A percentile compares a stretch with the other conserved stretches of the same genome.
These are phyloP conservation scores for Cicer judaicum DNA, from an alignment of 306 rosid genomes.

Conservation along the genomic window DNA sequence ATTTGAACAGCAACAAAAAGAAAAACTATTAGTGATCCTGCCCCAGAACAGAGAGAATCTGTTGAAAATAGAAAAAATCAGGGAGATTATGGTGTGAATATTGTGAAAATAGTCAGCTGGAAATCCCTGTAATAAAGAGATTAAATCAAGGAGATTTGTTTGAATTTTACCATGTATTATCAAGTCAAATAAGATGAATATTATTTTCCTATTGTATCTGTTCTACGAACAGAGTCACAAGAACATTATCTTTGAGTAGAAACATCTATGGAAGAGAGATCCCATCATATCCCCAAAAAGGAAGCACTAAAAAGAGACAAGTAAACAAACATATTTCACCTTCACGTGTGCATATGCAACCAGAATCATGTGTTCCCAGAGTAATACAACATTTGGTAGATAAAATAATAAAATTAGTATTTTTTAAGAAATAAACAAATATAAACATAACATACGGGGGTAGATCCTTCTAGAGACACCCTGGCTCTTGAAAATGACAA, in stretches of 20 bases:
- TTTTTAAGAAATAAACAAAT: not conserved
- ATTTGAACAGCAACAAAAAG: constrained; percentile 35
- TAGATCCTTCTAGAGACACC: constrained; percentile 91
- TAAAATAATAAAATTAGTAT: constrained; percentile 22
- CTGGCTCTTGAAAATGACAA: constrained; percentile 95
- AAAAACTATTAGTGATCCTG: constrained; percentile 43
- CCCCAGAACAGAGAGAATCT: constrained; percentile 42
- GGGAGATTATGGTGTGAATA: not conserved
- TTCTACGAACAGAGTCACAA: constrained; percentile 2
- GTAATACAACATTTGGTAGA: constrained; percentile 32
- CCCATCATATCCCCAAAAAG: constrained; percentile 1
- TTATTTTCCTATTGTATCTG: not conserved
- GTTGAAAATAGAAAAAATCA: not conserved
- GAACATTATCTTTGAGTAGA: constrained; percentile 32
- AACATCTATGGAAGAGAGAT: constrained; percentile 38
- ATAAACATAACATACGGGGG: constrained; percentile 67
- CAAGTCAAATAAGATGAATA: not conserved
- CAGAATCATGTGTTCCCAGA: constrained; percentile 33
- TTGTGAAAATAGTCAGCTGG: not conserved
- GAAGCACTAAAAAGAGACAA: constrained; percentile 12
- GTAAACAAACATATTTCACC: constrained; percentile 33
- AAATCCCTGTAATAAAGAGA: not conserved
- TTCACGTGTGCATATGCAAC: constrained; percentile 34
- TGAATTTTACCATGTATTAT: constrained; percentile 1
- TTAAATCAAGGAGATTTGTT: constrained; percentile 1